Percentiles rank a stretch among this genome's conserved stretches.
These are phyloP conservation scores for Thinopyrum elongatum DNA, from an alignment of 176 grass and related monocot genomes.

Conservation along the genomic window DNA sequence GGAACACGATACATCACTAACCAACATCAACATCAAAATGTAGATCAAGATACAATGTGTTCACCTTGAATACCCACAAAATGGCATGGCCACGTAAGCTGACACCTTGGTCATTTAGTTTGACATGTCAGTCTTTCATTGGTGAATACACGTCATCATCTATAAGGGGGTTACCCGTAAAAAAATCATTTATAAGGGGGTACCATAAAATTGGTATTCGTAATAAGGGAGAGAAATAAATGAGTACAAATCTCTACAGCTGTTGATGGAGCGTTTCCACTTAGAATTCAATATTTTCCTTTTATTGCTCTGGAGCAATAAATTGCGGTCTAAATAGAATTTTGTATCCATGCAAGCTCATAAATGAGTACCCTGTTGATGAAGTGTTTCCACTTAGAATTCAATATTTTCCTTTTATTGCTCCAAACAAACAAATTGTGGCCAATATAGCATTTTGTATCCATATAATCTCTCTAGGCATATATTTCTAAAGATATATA, in stretches of 20 bases:
- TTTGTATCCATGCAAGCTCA: neutral
- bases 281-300: neutral
- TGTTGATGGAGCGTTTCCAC: neutral
- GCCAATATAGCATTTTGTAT: neutral
- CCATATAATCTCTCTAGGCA: neutral
- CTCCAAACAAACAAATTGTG: neutral
- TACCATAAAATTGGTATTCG: neutral
- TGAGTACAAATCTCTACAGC: neutral
- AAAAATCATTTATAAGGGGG: neutral
- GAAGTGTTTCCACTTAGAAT: neutral
- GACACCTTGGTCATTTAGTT: neutral
- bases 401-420: neutral
- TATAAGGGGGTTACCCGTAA: neutral
- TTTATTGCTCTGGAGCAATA: neutral
- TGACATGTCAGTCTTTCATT: neutral
- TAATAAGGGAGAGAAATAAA: neutral
- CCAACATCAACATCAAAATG: neutral
- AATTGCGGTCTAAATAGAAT: neutral
- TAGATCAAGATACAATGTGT: neutral
- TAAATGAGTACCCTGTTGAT: neutral
- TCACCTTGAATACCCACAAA: neutral
- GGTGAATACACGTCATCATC: neutral
- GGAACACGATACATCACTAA: neutral
- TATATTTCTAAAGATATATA: neutral
- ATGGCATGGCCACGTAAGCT: neutral